Conservation (phyloP, 2,329 filamentous ascomycete genomes). For the Microsporum canis region DNA sequence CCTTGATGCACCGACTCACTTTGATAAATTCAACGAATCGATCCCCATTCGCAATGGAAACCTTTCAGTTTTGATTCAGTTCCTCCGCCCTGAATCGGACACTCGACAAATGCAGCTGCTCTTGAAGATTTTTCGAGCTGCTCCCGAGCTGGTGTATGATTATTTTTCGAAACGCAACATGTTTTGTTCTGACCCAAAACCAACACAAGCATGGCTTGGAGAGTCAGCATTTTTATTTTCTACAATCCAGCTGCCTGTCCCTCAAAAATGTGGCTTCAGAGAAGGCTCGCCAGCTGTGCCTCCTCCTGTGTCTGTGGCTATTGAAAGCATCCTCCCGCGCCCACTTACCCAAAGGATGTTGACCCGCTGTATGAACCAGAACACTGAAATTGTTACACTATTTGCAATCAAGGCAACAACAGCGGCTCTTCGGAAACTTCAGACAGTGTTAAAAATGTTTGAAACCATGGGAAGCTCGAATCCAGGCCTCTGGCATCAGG, state of each 20-base stretch:
- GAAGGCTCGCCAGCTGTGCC: constrained; percentile 54
- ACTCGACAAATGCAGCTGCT: constrained; percentile 71
- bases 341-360: constrained; percentile 72
- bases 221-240: constrained; percentile 83
- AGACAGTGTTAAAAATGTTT: constrained; percentile 51
- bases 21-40: constrained; percentile 52
- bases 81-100: constrained; percentile 71
- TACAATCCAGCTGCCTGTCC: constrained; percentile 62
- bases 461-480: constrained; percentile 35
- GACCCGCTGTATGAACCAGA: constrained; percentile 64
- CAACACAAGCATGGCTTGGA: constrained; percentile 88
- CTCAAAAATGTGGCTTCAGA: constrained; percentile 57
- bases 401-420: constrained; percentile 73
- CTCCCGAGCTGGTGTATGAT: constrained; percentile 75
- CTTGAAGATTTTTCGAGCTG: constrained; percentile 63
- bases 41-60: constrained; percentile 68
- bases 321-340: constrained; percentile 77
- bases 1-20: constrained; percentile 58
- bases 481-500: constrained; percentile 55
- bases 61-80: constrained; percentile 66
- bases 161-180: constrained; percentile 73
- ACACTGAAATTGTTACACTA: constrained; percentile 67
- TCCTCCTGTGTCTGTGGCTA: constrained; percentile 63
- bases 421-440: constrained; percentile 67
- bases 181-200: constrained; percentile 81